Percentiles rank a stretch among this genome's conserved stretches.
Evolutionary conservation across 805 yeast species (phyloP).

Genomic region (Wickerhamiella sergipiensis): DNA sequence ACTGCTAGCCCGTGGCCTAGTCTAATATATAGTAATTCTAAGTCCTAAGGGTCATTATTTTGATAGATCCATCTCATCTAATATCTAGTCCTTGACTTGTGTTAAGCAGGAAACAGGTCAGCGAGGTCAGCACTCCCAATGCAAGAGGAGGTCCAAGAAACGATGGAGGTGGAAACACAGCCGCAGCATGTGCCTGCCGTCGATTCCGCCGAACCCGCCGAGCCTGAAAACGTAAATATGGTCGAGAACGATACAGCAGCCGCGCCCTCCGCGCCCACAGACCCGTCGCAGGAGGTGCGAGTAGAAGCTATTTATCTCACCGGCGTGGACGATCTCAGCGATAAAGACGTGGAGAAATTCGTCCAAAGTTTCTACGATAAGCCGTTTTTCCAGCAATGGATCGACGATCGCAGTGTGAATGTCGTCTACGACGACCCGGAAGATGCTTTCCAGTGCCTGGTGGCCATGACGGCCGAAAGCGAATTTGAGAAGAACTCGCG

Average conservation of each 20-base stretch:
- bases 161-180: background rate
- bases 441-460: slow-evolving; percentile 29
- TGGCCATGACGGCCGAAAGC: slow-evolving; percentile 24
- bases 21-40: no score
- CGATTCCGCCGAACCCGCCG: no score
- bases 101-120: no score
- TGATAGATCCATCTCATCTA: no score
- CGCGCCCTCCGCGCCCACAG: background rate
- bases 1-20: no score
- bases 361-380: slow-evolving; percentile 33
- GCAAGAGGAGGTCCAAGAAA: background rate
- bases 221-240: no score
- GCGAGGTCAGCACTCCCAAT: background rate
- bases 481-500: slow-evolving; percentile 16
- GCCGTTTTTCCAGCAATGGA: slow-evolving; percentile 40
- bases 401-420: slow-evolving; percentile 47
- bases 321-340: slow-evolving; percentile 54
- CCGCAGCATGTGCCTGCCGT: background rate
- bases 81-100: no score
- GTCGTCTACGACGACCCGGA: slow-evolving; percentile 35
- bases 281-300: slow-evolving; percentile 17
- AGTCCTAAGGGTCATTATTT: no score
- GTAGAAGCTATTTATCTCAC: slow-evolving; percentile 36
- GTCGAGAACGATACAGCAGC: background rate
- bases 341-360: slow-evolving; percentile 43